Conservation (phyloP, 176 grass and related monocot genomes). For the Avena atlantica region DNA sequence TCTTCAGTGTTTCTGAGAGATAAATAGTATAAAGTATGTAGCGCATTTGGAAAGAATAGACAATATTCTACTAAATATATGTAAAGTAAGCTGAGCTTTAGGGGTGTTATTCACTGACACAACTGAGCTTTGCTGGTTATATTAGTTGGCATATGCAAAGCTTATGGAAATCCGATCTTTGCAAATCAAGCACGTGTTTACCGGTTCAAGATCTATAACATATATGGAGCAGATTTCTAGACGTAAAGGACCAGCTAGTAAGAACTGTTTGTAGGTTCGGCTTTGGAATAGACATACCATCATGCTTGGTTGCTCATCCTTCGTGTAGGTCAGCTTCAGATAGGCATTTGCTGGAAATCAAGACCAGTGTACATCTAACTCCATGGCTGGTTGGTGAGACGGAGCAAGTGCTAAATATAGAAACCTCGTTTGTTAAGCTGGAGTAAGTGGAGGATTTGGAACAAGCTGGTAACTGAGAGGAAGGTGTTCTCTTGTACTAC, state of each 20-base stretch:
- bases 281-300: neutral
- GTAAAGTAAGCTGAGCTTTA: neutral
- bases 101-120: neutral
- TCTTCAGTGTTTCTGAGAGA: neutral
- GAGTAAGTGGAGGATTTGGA: neutral
- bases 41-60: neutral
- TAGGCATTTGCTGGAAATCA: neutral
- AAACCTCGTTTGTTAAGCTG: neutral
- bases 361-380: conserved; percentile 3
- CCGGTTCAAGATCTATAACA: neutral
- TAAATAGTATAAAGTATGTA: neutral
- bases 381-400: neutral
- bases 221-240: neutral
- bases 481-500: neutral
- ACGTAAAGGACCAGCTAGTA: neutral
- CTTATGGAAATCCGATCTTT: neutral
- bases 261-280: neutral
- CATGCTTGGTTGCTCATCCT: neutral
- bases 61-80: neutral
- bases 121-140: neutral
- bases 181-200: conserved; percentile 3
- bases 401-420: neutral
- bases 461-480: neutral
- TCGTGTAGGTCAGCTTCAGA: neutral
- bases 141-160: neutral